Percentiles rank a stretch among this genome's conserved stretches.
phyloP scores from a whole-genome alignment of 306 rosid genomes.

The Prunus mongolica region DNA sequence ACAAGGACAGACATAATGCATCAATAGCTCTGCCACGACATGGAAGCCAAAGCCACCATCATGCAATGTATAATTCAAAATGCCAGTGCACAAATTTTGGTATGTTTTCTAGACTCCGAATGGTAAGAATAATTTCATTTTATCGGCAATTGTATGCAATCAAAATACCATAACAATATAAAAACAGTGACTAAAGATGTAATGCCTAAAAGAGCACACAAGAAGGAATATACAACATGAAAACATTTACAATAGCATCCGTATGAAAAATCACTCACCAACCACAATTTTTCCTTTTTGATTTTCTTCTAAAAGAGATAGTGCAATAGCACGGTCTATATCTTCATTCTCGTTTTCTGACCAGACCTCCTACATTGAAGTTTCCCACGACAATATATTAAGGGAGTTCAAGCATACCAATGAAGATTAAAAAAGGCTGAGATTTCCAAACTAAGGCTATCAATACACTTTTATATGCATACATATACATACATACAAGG shows the following conservation, averaged over 20 bases:
- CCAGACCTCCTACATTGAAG: conserved; percentile 67
- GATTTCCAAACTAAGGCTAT: background rate
- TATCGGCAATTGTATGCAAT: background rate
- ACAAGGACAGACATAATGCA: background rate
- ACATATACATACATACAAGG: background rate
- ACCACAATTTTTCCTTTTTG: conserved; percentile 40
- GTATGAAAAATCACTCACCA: conserved; percentile 54
- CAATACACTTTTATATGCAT: background rate
- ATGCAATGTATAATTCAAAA: background rate
- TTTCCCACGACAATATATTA: conserved; percentile 26
- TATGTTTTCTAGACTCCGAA: background rate
- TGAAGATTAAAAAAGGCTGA: background rate
- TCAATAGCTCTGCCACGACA: background rate
- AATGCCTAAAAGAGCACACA: background rate
- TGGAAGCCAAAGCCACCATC: background rate
- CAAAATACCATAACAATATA: background rate
- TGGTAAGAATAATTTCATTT: background rate
- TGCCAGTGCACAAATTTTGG: background rate
- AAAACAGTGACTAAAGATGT: background rate
- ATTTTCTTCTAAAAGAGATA: conserved; percentile 74
- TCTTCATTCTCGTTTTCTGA: conserved; percentile 72
- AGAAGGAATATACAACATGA: background rate
- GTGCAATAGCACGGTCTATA: conserved; percentile 80
- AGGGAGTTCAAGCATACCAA: conserved; percentile 11
- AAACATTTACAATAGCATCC: background rate